Conservation (phyloP, 352 stramenopile species). For the Albugo laibachii region DNA sequence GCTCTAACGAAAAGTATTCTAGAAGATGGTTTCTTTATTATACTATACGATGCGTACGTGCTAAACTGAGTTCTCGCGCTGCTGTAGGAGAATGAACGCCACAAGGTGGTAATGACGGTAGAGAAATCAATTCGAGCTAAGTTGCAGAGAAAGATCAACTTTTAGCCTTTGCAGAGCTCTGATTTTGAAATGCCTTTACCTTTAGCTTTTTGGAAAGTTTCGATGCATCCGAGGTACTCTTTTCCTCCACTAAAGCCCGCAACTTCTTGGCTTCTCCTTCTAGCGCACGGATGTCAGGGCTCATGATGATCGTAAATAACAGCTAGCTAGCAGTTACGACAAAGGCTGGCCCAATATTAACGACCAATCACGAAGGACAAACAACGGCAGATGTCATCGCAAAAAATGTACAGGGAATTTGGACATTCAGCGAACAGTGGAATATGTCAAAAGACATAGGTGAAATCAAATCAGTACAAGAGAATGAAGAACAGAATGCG, state of each 20-base stretch:
- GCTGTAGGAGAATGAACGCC: constrained; percentile 23
- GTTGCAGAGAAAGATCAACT: neutral
- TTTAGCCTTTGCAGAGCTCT: neutral
- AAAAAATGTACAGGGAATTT: no score
- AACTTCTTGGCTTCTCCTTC: constrained; percentile 45
- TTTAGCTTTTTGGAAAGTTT: constrained; percentile 36
- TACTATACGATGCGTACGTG: constrained; percentile 19
- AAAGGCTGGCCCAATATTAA: no score
- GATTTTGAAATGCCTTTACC: constrained; percentile 11
- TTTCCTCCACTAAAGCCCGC: constrained; percentile 27
- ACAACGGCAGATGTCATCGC: no score
- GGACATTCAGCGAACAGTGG: no score
- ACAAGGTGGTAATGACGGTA: constrained; percentile 69
- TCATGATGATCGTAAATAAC: constrained; percentile 7
- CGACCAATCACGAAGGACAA: no score
- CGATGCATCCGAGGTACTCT: constrained; percentile 22
- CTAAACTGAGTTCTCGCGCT: constrained; percentile 44
- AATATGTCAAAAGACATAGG: no score
- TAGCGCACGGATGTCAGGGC: constrained; percentile 20
- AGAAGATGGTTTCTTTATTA: neutral
- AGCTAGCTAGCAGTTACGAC: no score
- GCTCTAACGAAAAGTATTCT: constrained; percentile 13
- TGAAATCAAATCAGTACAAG: no score
- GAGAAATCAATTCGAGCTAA: constrained; percentile 69
- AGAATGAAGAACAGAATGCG: no score